Percentiles rank a stretch among this genome's conserved stretches.
phyloP scores from a whole-genome alignment of 1,284 basidiomycete genomes.

The Puccinia polysora region DNA sequence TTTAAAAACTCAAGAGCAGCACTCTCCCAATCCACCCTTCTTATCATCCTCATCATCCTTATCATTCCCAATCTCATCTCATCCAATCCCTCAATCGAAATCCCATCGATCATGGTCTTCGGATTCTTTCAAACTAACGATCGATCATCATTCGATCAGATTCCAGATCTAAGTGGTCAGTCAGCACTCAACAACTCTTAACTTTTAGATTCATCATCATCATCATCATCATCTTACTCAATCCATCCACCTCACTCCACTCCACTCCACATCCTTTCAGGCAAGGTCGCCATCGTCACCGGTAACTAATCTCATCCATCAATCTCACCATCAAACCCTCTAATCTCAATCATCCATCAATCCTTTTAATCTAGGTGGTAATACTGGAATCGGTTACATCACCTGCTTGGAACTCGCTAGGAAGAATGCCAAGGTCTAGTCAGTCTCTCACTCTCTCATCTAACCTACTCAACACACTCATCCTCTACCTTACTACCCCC shows the following conservation, averaged over 20 bases:
- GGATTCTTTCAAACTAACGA: slow-evolving; percentile 28
- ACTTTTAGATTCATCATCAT: too few species aligned
- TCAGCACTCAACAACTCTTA: too few species aligned
- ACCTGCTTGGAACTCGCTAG: slow-evolving; percentile 30
- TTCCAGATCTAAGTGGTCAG: slow-evolving; percentile 30
- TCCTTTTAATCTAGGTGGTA: slow-evolving; percentile 10
- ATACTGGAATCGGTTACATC: slow-evolving; percentile 26
- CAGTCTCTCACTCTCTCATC: too few species aligned
- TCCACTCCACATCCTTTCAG: background rate
- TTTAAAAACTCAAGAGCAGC: too few species aligned
- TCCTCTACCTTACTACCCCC: background rate
- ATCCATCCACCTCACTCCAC: too few species aligned
- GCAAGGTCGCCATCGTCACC: slow-evolving; percentile 23
- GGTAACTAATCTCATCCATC: background rate
- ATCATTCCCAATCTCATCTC: background rate
- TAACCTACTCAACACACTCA: background rate
- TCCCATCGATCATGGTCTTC: slow-evolving; percentile 7
- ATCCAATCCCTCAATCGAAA: background rate
- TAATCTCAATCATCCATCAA: background rate
- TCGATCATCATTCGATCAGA: background rate
- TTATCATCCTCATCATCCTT: too few species aligned
- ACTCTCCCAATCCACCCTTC: background rate
- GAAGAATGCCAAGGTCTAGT: slow-evolving; percentile 37
- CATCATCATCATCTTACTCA: too few species aligned
- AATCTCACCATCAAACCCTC: background rate